phyloP scores from a whole-genome alignment of 257 asterid species.

The Petrea volubilis region DNA sequence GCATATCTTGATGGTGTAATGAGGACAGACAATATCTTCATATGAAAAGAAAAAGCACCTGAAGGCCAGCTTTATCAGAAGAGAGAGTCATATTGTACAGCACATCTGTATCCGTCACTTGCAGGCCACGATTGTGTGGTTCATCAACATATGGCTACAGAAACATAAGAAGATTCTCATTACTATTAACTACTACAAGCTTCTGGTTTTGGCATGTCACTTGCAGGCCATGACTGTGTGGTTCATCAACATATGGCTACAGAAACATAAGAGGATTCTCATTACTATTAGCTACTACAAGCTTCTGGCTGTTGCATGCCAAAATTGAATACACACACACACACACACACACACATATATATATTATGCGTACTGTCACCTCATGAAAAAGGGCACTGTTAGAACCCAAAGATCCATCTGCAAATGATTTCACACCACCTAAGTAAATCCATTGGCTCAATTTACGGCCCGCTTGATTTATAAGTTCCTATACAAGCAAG shows the following conservation, averaged over 20 bases:
- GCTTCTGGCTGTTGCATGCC: slow-evolving; percentile 20
- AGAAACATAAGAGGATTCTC: slow-evolving; percentile 25
- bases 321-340: slow-evolving; percentile 1
- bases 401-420: slow-evolving; percentile 98
- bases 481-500: slow-evolving; percentile 49
- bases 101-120: slow-evolving; percentile 58
- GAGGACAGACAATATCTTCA: slow-evolving; percentile 8
- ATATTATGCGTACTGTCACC: no score
- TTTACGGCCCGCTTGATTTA: slow-evolving; percentile 55
- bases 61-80: slow-evolving; percentile 84
- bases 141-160: slow-evolving; percentile 79
- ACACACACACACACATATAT: no score
- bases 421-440: slow-evolving; percentile 92
- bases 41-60: slow-evolving; percentile 52
- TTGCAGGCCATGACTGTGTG: slow-evolving; percentile 76
- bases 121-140: slow-evolving; percentile 75
- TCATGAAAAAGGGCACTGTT: slow-evolving; percentile 79
- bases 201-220: slow-evolving; percentile 33
- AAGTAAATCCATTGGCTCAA: slow-evolving; percentile 86
- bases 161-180: slow-evolving; percentile 22
- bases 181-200: slow-evolving; percentile 12
- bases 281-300: slow-evolving; percentile 13
- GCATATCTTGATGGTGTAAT: background rate
- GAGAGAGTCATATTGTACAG: slow-evolving; percentile 67
- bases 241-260: slow-evolving; percentile 81